Evolutionary conservation across 768 basidiomycete genomes (phyloP), one percentile per base, ranked within the genome.

Genomic region (Boletus reticuloceps): DNA sequence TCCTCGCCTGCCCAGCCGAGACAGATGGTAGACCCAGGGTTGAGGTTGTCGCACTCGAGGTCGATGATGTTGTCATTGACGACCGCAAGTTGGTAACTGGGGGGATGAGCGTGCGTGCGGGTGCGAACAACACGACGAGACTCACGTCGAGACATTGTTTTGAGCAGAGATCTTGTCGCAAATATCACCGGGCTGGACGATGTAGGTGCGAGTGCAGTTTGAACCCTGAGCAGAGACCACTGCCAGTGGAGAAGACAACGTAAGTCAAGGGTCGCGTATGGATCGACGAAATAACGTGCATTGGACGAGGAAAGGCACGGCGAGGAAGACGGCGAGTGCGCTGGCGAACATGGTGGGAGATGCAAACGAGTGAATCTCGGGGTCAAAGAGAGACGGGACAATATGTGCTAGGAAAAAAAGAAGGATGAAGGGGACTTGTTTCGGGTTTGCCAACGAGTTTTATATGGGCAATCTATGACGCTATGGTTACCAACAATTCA

Each of bases 131-230:
- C 8, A 6, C 4, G 6, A 29, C 4, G 20, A 31, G 8, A 76
- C 83, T 29, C 58, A 88, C 86, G 85, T 85, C 34, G 86, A 87
- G 60, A 77, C 83, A 40, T 79, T 75, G 51, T 86, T 60, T 7
- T 78, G 74, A n/a, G 79, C 77, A 58, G 86, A 89, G 70, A 91
- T 91, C 58, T 68, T 64, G 73, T 91, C 87, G 66, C 89, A 91
- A 51, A 76, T 79, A 66, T 91, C 89, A 48, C 84, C 84, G 4
- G 64, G 62, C 54, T 79, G 62, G 39, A 89, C 77, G 56, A 79
- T 83, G 70, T 90, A 89, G 11, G 61, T 68, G 59, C 89, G 83
- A 29, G 76, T 70, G 68, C 89, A 91, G 7, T 1, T 0, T 25
- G 37, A 65, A 22, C 17, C 13, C 63, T 60, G 56, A 19, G 72